Percentiles rank a stretch among this genome's conserved stretches.
Conservation (phyloP, 2,329 filamentous ascomycete species). For the Hypomyces rosellus region DNA sequence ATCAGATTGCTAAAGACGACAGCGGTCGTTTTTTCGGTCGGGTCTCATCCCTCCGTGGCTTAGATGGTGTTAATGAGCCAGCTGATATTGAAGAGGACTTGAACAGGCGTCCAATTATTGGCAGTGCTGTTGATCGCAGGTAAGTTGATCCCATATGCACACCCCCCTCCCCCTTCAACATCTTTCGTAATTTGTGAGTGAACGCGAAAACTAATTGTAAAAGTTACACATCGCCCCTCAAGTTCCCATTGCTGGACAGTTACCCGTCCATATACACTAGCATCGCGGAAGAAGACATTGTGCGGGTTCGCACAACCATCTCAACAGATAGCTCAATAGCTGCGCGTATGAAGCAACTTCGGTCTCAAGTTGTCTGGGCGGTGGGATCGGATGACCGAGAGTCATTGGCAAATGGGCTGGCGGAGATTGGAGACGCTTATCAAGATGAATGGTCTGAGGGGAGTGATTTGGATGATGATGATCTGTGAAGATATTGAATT, state of each 20-base stretch:
- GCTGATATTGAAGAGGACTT: conserved; percentile 6
- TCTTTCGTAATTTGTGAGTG: no score
- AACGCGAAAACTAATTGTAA: no score
- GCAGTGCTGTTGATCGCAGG: conserved; percentile 23
- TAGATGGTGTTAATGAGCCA: conserved; percentile 7
- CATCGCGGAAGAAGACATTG: conserved; percentile 24
- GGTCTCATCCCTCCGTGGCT: conserved; percentile 19
- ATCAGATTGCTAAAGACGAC: neutral
- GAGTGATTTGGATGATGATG: conserved; percentile 63
- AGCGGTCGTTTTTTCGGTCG: conserved; percentile 24
- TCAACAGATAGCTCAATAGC: conserved; percentile 72
- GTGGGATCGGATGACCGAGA: conserved; percentile 76
- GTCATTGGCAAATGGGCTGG: conserved; percentile 70
- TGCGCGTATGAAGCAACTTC: conserved; percentile 58
- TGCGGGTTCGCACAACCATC: conserved; percentile 51
- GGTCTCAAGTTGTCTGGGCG: conserved; percentile 55
- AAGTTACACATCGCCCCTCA: conserved; percentile 46
- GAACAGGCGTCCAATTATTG: conserved; percentile 18
- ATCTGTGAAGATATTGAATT: conserved; percentile 16
- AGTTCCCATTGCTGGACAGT: conserved; percentile 75
- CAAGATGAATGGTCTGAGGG: conserved; percentile 81
- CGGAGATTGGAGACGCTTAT: conserved; percentile 80
- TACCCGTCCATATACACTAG: conserved; percentile 69
- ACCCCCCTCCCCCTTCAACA: no score
- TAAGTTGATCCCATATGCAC: conserved; percentile 10